Evolutionary conservation across 2,329 filamentous ascomycete genomes (phyloP), one percentile per base, ranked within the genome.

Genomic region (Alternaria brassicicola): DNA sequence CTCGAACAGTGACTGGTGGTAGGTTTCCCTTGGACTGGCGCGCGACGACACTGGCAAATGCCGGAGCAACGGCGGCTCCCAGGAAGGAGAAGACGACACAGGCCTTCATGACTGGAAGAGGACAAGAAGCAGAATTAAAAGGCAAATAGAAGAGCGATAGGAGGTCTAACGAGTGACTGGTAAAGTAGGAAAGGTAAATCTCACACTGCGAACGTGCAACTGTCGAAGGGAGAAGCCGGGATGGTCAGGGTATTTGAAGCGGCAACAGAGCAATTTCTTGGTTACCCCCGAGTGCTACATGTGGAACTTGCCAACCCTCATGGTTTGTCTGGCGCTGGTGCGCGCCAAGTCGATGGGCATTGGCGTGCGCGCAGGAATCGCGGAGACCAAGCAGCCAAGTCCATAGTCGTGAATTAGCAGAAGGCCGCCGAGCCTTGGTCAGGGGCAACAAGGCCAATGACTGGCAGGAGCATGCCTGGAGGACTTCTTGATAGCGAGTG

Each of bases 1-100:
- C 85, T 74, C 84, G 84, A 64, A 87, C 84, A 23, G 81, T 82
- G 68, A 89, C 80, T 10, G 84, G 75, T 9, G 83, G 81, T 26
- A 86, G 70, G 42, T 78, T 81, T 67, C 73, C 73, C 54, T 74
- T 69, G 12, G 63, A 55, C 54, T 74, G 70, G 30, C 73, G 69
- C 17, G 69, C 58, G 33, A 70, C 49, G 23, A 66, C 50, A 52
- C 55, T 63, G 38, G 68, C 72, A 19, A 76, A 62, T 30, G 61
- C 69, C 9, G 73, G 68, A 42, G 64, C 65, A 36, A 75, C 57
- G 21, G 64, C 65, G 15, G 72, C 70, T 46, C 66, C 67, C 36
- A 75, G 45, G 12, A 66, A 48, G 61, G 71, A 66, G 54, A 74
- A 57, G n/a, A 66, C 48, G 46, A 67, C 54, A 59, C 70, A 63